These are phyloP conservation scores for Fraxinus velutina DNA, from an alignment of 305 asterid genomes.

Conservation along the genomic window DNA sequence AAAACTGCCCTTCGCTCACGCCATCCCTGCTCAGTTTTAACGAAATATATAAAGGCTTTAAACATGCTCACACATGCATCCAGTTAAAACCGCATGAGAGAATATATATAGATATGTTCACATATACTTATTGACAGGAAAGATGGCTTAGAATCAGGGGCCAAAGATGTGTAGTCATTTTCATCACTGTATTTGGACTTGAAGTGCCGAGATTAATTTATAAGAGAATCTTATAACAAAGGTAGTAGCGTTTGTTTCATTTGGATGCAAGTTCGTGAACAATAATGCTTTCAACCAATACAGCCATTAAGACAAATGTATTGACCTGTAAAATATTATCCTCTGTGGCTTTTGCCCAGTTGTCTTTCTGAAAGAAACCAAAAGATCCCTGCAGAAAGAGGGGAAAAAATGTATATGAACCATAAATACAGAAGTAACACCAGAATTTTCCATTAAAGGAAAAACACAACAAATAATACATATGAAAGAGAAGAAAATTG, in stretches of 20 bases:
- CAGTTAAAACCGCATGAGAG: not conserved
- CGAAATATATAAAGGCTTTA: not conserved
- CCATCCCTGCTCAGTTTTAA: slow-evolving; percentile 66
- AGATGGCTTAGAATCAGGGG: not conserved
- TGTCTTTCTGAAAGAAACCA: slow-evolving; percentile 93
- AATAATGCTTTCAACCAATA: not conserved
- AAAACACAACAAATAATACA: not conserved
- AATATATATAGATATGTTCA: not conserved
- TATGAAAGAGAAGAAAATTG: not conserved
- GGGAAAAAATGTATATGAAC: not conserved
- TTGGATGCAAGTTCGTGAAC: not conserved
- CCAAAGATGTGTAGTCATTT: not conserved
- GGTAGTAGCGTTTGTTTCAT: not conserved
- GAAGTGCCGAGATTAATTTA: not conserved
- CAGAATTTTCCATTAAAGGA: not conserved
- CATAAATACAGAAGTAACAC: not conserved
- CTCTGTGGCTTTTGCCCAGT: slow-evolving; percentile 99
- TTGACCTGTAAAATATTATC: slow-evolving; percentile 91
- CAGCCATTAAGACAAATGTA: not conserved
- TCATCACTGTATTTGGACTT: not conserved
- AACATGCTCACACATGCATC: not conserved
- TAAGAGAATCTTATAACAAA: not conserved
- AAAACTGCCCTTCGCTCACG: slow-evolving; percentile 98
- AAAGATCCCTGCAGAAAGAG: slow-evolving; percentile 68
- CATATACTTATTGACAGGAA: not conserved